These are phyloP conservation scores for Aristolochia californica DNA, from an alignment of 164 flowering plant species.

Conservation along the genomic window DNA sequence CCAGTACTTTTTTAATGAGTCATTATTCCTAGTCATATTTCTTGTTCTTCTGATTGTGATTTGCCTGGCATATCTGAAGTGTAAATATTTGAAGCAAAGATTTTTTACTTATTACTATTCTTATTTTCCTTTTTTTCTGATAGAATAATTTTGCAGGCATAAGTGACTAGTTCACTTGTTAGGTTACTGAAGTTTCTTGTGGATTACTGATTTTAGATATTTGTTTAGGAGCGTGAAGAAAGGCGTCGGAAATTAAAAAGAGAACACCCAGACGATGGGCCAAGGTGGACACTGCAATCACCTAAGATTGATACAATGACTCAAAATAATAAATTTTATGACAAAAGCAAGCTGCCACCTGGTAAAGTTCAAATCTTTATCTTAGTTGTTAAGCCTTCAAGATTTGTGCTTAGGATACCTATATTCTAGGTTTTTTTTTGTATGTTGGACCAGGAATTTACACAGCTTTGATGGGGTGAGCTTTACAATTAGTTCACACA, in stretches of 20 bases:
- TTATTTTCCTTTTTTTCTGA: too few species aligned
- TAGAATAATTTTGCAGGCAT: too few species aligned
- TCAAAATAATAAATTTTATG: conserved; percentile 32
- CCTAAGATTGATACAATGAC: conserved; percentile 23
- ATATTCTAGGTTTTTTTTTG: not conserved
- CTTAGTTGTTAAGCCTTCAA: not conserved
- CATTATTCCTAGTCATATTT: not conserved
- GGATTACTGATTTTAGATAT: conserved; percentile 5
- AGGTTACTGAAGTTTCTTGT: not conserved
- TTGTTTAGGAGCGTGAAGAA: conserved; percentile 81
- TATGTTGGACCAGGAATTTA: not conserved
- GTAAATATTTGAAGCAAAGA: too few species aligned
- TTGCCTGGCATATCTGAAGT: too few species aligned
- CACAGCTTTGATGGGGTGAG: not conserved
- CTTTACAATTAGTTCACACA: not conserved
- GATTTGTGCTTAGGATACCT: not conserved
- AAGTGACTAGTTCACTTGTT: not conserved
- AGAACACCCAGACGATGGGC: conserved; percentile 61
- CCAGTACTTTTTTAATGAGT: not conserved
- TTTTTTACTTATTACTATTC: too few species aligned
- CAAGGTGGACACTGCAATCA: conserved; percentile 25
- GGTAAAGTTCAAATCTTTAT: conserved; percentile 29
- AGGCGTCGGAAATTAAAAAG: conserved; percentile 55
- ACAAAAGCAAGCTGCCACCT: conserved; percentile 56
- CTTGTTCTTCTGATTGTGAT: not conserved